Base-by-base conservation (phyloP, 345 rosid genomes). In the Sonneratia caseolaris region DNA sequence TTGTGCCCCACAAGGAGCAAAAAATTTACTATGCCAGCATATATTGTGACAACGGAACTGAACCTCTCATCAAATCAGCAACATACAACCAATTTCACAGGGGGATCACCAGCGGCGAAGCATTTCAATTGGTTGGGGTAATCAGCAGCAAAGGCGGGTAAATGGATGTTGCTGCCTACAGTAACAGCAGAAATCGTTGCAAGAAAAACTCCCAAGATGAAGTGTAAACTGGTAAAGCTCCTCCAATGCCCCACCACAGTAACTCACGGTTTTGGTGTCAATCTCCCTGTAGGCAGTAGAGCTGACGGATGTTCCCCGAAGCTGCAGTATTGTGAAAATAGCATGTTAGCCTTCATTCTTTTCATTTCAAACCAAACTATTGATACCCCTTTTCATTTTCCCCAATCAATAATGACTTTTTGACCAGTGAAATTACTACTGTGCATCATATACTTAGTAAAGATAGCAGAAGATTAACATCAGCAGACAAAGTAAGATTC, bases 211-310 rank as follows among this genome's bases (percentile, higher is more conserved):
- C 70, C 21, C 1, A 70, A 76, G 74, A 75, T 45, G 22, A 57
- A 76, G 76, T 74, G 43, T 68, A 61, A 73, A 73, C 61, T 65
- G 43, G 12, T 73, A 70, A 74, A 55, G 73, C 27, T 66, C 70
- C 74, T 75, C 74, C 74, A 70, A n/a, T 75, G 66, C 51, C 79
- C 70, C 56, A 69, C 71, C 35, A 68, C 68, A 49, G n/a, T 37
- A 57, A n/a, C 64, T 22, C 59, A 24, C 71, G 53, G 59, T 76
- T 3, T 48, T 43, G 70, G 3, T 42, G 64, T 78, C 74, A 92
- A 59, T 96, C 98, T 36, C 97, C 89, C 83, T 92, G 99, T 43
- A 96, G 91, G 80, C 99, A 91, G 87, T 96, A 96, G 49, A 96
- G 95, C 81, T 96, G 99, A 67, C 99, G 95, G 78, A 96, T 83